Percentiles rank a stretch among this genome's conserved stretches.
phyloP scores from a whole-genome alignment of 1,284 basidiomycete genomes.

The Irpex lacteus region DNA sequence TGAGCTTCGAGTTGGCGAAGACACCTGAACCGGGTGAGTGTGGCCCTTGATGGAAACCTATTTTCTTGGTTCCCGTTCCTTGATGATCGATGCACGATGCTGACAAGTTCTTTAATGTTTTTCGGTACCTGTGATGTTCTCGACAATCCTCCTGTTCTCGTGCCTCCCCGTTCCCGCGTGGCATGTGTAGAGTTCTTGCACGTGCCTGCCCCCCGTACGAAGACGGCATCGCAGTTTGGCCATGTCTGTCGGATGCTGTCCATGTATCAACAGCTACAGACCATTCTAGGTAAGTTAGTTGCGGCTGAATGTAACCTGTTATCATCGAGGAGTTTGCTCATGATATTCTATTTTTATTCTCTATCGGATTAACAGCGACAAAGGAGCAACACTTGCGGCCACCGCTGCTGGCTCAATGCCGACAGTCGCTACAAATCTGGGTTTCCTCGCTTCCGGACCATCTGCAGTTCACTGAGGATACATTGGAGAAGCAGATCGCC shows the following conservation, averaged over 20 bases:
- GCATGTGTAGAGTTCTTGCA: slow-evolving; percentile 57
- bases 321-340: background rate
- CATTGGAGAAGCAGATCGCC: slow-evolving; percentile 60
- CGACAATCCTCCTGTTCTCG: background rate
- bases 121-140: slow-evolving; percentile 11
- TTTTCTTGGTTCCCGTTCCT: slow-evolving; percentile 2
- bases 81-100: slow-evolving; percentile 1
- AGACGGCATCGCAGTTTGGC: slow-evolving; percentile 65
- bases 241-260: slow-evolving; percentile 65
- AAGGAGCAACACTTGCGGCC: slow-evolving; percentile 21
- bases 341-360: slow-evolving; percentile 1
- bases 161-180: background rate
- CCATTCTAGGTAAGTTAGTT: slow-evolving; percentile 26
- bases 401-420: slow-evolving; percentile 33
- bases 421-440: slow-evolving; percentile 54
- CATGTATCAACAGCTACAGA: slow-evolving; percentile 59
- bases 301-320: background rate
- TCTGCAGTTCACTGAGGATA: slow-evolving; percentile 66
- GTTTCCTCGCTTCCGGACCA: slow-evolving; percentile 58
- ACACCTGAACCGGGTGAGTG: slow-evolving; percentile 59
- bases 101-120: slow-evolving; percentile 11
- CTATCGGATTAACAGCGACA: slow-evolving; percentile 13
- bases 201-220: slow-evolving; percentile 54
- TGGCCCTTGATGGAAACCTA: background rate
- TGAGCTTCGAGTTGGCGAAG: slow-evolving; percentile 67